Percentiles rank a stretch among this genome's conserved stretches.
These are phyloP conservation scores for Daldinia vernicosa DNA, from an alignment of 495 filamentous ascomycete species.

Conservation along the genomic window DNA sequence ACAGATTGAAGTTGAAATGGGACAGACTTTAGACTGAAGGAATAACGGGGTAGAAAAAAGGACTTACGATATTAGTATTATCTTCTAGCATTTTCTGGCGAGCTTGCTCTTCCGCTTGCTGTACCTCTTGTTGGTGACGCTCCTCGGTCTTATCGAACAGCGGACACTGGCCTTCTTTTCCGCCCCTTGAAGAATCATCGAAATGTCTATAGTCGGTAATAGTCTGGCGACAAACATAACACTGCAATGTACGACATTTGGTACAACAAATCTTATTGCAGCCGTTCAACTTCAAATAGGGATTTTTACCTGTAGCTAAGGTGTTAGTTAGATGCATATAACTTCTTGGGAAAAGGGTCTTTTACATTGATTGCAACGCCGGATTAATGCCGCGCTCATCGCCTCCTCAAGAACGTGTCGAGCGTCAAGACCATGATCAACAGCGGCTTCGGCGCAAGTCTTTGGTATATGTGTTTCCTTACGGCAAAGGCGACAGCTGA, in stretches of 20 bases:
- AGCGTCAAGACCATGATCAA: slow-evolving; percentile 63
- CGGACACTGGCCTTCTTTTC: slow-evolving; percentile 65
- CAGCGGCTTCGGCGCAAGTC: slow-evolving; percentile 73
- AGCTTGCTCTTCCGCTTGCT: slow-evolving; percentile 68
- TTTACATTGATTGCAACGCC: slow-evolving; percentile 74
- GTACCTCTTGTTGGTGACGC: slow-evolving; percentile 72
- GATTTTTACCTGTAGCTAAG: slow-evolving; percentile 55
- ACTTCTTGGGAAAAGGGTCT: not conserved
- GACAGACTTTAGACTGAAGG: not conserved
- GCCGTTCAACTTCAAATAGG: slow-evolving; percentile 78
- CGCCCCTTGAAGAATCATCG: slow-evolving; percentile 55
- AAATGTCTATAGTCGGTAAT: slow-evolving; percentile 61
- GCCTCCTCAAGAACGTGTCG: slow-evolving; percentile 81
- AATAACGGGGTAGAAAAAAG: not conserved
- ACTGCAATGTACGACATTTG: slow-evolving; percentile 69
- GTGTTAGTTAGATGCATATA: slow-evolving; percentile 36
- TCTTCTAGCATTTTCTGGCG: slow-evolving; percentile 64
- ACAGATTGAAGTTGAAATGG: not conserved
- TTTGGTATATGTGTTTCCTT: slow-evolving; percentile 76
- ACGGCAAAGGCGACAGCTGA: slow-evolving; percentile 80
- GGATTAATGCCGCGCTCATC: slow-evolving; percentile 79
- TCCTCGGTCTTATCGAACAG: slow-evolving; percentile 69
- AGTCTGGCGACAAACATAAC: slow-evolving; percentile 76
- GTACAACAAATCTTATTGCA: slow-evolving; percentile 87
- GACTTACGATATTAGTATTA: slow-evolving; percentile 64